A percentile compares a stretch with the other conserved stretches of the same genome.
phyloP scores from a whole-genome alignment of 306 rosid genomes.

The Fagus sylvatica region DNA sequence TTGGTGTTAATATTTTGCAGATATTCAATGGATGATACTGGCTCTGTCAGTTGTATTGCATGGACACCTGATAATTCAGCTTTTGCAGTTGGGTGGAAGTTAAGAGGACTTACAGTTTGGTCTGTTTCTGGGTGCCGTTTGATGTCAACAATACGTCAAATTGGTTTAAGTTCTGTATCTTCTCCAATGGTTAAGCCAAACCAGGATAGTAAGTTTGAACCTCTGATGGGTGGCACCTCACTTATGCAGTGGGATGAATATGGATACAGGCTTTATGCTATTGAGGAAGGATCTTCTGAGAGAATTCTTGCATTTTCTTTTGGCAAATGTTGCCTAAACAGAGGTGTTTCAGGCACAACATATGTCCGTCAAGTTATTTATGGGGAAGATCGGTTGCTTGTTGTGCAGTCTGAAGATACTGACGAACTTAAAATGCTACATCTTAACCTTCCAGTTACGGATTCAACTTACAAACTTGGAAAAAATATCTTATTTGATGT shows the following conservation, averaged over 20 bases:
- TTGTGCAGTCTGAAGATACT: slow-evolving; percentile 94
- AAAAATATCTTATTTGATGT: not conserved
- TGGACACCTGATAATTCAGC: slow-evolving; percentile 99
- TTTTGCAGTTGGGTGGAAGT: slow-evolving; percentile 97
- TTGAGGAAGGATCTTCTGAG: slow-evolving; percentile 74
- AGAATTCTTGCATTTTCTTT: slow-evolving; percentile 88
- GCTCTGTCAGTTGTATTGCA: slow-evolving; percentile 86
- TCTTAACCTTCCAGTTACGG: slow-evolving; percentile 93
- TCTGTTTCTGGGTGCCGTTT: slow-evolving; percentile 95
- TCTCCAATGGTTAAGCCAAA: slow-evolving; percentile 80
- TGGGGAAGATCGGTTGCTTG: slow-evolving; percentile 84
- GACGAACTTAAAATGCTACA: slow-evolving; percentile 95
- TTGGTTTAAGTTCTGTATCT: slow-evolving; percentile 86
- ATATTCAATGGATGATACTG: slow-evolving; percentile 91
- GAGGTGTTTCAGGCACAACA: slow-evolving; percentile 95
- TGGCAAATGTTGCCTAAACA: slow-evolving; percentile 95
- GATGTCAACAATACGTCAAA: slow-evolving; percentile 94
- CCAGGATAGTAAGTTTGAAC: slow-evolving; percentile 76
- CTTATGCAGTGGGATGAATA: slow-evolving; percentile 93
- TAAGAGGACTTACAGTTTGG: slow-evolving; percentile 97
- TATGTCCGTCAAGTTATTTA: slow-evolving; percentile 87
- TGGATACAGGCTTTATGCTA: slow-evolving; percentile 88
- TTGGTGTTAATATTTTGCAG: slow-evolving; percentile 49
- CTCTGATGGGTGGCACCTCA: slow-evolving; percentile 92
- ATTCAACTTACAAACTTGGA: slow-evolving; percentile 33